Evolutionary conservation across 75 land plant genomes (phyloP), one percentile per base, ranked within the genome.

Genomic region (Cunninghamia lanceolata): DNA sequence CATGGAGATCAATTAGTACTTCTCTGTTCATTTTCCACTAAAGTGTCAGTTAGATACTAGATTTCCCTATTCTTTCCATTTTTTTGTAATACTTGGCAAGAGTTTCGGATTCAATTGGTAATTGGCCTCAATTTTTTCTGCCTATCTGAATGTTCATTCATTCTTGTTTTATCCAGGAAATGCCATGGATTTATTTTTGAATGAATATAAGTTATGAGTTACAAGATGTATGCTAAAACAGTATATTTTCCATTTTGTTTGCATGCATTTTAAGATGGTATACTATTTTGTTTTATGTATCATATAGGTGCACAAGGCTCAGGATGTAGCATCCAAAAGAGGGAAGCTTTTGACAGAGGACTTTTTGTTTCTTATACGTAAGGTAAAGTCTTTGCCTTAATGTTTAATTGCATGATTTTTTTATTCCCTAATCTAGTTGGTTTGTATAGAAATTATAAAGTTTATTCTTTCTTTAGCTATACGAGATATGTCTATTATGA

Each of bases 321-420:
- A 98, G 86, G 96, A 95, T 68, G 89, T 92, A 74, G 96, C 99
- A 86, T 89, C 96, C 9, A 95, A 94, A 91, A 95, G 99, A 76
- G 99, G 99, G 75, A 98, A 94, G 87, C 97, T 96, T 54, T 87
- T 93, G 46, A 95, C 97, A 40, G 99, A 98, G 87, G 99, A 98
- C 83, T 93, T 98, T 38, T 85, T 98, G 90, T 98, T 91, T 86
- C 91, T 98, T 34, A 92, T 98, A 1, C 94, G 99, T 1, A 98
- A 98, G 99, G 99, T 97, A 87, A n/a, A 35, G 9, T 42, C 52
- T 85, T 85, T 43, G 9, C 82, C 17, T 78, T 81, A 17, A 40
- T 28, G 9, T 43, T n/a, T 40, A 34, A 21, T 78, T 25, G 45
- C 25, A 21, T 8, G 21, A 75, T 7, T 47, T 40, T 39, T 39